These are phyloP conservation scores for Eimeria falciformis DNA, from an alignment of 169 alveolate species.

Conservation along the genomic window DNA sequence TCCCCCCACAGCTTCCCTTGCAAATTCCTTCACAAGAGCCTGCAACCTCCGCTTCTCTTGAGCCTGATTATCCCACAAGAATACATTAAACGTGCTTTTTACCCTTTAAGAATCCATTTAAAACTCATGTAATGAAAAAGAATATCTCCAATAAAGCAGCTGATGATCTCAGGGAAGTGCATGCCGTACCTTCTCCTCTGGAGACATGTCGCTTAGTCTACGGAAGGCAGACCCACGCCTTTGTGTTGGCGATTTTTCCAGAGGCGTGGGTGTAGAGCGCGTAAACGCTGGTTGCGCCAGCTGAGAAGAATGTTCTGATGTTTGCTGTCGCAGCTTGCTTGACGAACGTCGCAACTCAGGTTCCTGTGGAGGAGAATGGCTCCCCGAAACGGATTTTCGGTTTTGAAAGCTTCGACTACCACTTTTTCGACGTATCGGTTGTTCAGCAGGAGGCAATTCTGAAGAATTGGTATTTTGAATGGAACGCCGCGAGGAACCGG, in stretches of 20 bases:
- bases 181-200: background rate
- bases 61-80: conserved; percentile 7
- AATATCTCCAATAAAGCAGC: no score
- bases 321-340: background rate
- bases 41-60: conserved; percentile 58
- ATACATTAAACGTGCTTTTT: no score
- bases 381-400: background rate
- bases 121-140: no score
- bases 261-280: background rate
- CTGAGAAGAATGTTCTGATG: background rate
- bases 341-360: background rate
- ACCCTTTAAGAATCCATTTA: no score
- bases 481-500: no score
- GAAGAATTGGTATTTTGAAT: no score
- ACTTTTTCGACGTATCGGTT: no score
- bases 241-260: background rate
- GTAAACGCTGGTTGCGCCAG: background rate
- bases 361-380: background rate
- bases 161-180: no score
- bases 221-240: background rate
- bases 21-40: conserved; percentile 64
- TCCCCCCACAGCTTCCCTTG: conserved; percentile 57
- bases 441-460: no score
- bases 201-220: conserved; percentile 7
- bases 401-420: background rate